phyloP scores from a whole-genome alignment of 163 green algal species.

The Scenedesmus sp. region DNA sequence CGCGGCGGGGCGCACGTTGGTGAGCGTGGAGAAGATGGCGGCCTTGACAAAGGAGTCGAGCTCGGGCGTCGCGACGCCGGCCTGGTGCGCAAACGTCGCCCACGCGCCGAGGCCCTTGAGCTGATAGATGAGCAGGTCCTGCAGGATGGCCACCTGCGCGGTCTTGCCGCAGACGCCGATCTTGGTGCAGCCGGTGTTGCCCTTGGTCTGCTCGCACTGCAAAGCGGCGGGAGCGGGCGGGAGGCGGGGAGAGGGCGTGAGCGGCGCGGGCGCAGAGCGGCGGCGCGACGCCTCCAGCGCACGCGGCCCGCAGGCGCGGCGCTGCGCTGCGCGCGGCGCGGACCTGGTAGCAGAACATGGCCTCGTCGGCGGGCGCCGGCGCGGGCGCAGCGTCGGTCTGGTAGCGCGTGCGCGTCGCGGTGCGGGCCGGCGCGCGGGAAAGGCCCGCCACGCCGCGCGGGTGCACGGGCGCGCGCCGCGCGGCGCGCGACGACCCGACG shows the following conservation, averaged over 20 bases:
- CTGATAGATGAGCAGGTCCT: constrained; percentile 60
- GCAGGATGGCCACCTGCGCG: constrained; percentile 64
- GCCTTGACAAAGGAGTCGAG: constrained; percentile 48
- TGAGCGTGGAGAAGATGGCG: constrained; percentile 77
- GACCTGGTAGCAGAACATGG: constrained; percentile 42
- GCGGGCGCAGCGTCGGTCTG: no score
- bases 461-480: no score
- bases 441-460: no score
- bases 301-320: no score
- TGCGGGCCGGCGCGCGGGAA: no score
- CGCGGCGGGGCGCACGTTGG: constrained; percentile 71
- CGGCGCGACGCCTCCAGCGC: no score
- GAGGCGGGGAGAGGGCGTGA: neutral
- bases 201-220: constrained; percentile 58
- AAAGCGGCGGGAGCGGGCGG: neutral
- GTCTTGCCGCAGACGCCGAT: constrained; percentile 74
- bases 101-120: constrained; percentile 43
- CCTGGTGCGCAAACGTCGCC: constrained; percentile 42
- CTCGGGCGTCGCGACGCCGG: constrained; percentile 35
- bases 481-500: no score
- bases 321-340: neutral
- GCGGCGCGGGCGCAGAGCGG: neutral
- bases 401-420: no score
- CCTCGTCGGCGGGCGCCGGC: no score
- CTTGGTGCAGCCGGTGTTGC: constrained; percentile 55